These are phyloP conservation scores for Fusarium sp. DNA, from an alignment of 2,329 filamentous ascomycete genomes.

Conservation along the genomic window DNA sequence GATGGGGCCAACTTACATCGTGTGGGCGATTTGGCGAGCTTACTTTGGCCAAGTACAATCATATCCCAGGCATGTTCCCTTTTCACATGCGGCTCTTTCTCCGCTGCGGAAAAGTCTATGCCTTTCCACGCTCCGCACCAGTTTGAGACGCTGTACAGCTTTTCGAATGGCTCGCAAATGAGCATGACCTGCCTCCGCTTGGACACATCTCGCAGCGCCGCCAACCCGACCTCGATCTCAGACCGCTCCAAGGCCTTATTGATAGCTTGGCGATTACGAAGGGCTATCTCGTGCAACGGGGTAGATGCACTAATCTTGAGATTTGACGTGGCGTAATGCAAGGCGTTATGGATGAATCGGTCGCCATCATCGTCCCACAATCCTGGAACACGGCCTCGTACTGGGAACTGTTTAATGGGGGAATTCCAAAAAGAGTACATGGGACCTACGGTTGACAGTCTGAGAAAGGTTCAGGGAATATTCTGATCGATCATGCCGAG, in stretches of 20 bases:
- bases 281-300: not conserved
- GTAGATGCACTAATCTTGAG: not conserved
- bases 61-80: not conserved
- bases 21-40: not conserved
- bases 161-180: not conserved
- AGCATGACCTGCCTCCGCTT: not conserved
- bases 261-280: not conserved
- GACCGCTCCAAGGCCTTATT: not conserved
- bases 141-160: not conserved
- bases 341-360: not conserved
- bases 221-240: not conserved
- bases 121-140: not conserved
- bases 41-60: not conserved
- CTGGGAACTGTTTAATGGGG: not conserved
- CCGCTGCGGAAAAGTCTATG: not conserved
- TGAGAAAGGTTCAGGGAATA: not conserved
- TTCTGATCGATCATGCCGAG: not conserved
- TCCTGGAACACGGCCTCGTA: slow-evolving; percentile 5
- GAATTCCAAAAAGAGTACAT: no score
- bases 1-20: not conserved
- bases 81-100: not conserved
- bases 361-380: not conserved
- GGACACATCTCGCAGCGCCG: not conserved
- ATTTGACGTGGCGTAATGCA: not conserved
- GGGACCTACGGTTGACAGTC: slow-evolving; percentile 1